Evolutionary conservation across 2,329 filamentous ascomycete species (phyloP).

Genomic region (Ascosphaera aggregata): DNA sequence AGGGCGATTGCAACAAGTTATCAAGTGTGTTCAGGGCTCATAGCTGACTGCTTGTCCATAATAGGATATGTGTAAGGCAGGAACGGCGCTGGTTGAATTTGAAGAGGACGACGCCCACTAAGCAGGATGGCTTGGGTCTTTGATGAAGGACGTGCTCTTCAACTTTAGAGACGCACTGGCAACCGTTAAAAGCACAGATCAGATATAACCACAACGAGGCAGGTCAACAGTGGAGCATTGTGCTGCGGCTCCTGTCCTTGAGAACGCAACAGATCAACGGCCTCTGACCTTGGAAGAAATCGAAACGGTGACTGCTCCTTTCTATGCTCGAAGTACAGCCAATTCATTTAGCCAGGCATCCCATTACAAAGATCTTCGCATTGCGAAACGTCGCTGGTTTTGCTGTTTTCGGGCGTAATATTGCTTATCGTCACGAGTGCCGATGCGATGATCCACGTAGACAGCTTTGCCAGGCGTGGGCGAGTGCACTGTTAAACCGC

Average conservation of each 20-base stretch:
- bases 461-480: no score
- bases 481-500: no score
- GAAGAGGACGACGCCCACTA: slow-evolving; percentile 23
- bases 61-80: slow-evolving; percentile 56
- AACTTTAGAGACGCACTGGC: background rate
- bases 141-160: background rate
- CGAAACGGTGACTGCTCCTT: background rate
- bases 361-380: background rate
- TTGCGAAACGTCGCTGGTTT: background rate
- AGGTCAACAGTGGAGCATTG: background rate
- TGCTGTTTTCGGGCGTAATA: background rate
- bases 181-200: background rate
- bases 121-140: background rate
- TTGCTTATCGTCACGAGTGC: background rate
- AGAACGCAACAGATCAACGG: no score
- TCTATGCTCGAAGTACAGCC: background rate
- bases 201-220: background rate
- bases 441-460: background rate
- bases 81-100: slow-evolving; percentile 51
- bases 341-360: background rate
- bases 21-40: background rate
- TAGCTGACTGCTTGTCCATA: slow-evolving; percentile 1
- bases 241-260: background rate
- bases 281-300: background rate
- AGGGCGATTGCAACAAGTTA: no score